These are phyloP conservation scores for Tetradesmus obliquus DNA, from an alignment of 139 green algal species.

Conservation along the genomic window DNA sequence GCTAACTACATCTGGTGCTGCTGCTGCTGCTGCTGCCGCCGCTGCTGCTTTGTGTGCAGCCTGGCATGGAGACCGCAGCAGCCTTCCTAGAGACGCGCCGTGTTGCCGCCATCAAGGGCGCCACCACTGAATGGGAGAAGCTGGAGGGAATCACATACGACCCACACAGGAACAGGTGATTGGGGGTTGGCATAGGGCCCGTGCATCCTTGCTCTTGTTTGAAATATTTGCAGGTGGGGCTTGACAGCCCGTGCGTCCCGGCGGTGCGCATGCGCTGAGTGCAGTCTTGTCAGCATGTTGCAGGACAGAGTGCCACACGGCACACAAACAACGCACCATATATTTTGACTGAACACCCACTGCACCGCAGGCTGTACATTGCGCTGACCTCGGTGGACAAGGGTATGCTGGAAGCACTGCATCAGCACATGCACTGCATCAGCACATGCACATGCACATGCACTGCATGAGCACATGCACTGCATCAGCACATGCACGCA, in stretches of 20 bases:
- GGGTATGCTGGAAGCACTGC: background rate
- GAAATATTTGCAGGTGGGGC: background rate
- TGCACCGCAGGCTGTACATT: background rate
- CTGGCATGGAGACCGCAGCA: background rate
- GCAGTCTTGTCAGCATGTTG: background rate
- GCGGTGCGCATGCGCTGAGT: background rate
- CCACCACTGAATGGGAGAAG: conserved; percentile 2
- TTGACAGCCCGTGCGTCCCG: background rate
- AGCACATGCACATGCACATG: background rate
- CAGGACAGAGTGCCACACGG: background rate
- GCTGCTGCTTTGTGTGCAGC: background rate
- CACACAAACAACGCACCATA: background rate
- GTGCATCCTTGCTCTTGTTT: background rate
- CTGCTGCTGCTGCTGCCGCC: too few species aligned
- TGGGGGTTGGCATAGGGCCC: background rate
- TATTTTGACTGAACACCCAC: background rate
- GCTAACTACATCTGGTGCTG: background rate
- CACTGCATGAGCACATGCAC: background rate
- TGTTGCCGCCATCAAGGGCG: background rate
- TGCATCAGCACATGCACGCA: background rate
- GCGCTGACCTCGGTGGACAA: background rate
- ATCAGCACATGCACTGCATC: background rate
- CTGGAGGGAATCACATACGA: background rate
- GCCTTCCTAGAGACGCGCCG: background rate
- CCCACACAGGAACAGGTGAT: background rate